Base-by-base conservation (phyloP, 2,329 filamentous ascomycete genomes). In the Zasmidium citrigriseum region DNA sequence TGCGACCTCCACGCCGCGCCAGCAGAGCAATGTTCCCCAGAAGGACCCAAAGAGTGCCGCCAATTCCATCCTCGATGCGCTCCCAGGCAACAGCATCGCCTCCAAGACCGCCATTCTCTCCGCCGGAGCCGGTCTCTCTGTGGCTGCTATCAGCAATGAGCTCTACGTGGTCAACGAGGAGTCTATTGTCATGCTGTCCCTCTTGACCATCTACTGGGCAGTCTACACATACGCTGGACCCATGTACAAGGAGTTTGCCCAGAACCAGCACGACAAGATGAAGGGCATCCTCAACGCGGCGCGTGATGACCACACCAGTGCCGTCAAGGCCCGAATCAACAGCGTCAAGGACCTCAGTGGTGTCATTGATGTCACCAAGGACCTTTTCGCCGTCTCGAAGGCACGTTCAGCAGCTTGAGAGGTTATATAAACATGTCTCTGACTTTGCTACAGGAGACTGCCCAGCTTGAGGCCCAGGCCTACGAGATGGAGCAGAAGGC, bases 81-180 rank as follows among this genome's bases (percentile, higher is more conserved):
- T 99, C 55, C 95, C 95, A 73, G 95, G 96, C 71, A 96, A 86
- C 86, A 93, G 85, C 75, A 83, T 97, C 67, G 82, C 96, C 75
- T 96, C 91, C 79, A 99, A 99, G 89, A 92, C 91, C 70, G 95
- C 95, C 73, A 93, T 97, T 76, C 89, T 99, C 73, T 98, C 93
- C 75, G 93, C 91, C 72, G 89, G 89, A 67, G 91, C 95, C 73
- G 93, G 90, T 81, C 80, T 96, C 71, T 93, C 90, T 73, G 86
- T 96, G 78, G 96, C 95, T 76, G 95, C 92, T 74, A 92, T 99
- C 81, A 96, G 90, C 88, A 99, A 96, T 82, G 95, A 99, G 86
- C 92, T 98, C 84, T 98, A 97, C 81, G 92, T 99, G 77, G 85
- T 99, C 81, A 99, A 99, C 83, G 95, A 99, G 85, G 95, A 99